Percentiles rank a stretch among this genome's conserved stretches.
These are phyloP conservation scores for Ophiostoma novo-ulmi DNA, from an alignment of 2,329 filamentous ascomycete species.

Conservation along the genomic window DNA sequence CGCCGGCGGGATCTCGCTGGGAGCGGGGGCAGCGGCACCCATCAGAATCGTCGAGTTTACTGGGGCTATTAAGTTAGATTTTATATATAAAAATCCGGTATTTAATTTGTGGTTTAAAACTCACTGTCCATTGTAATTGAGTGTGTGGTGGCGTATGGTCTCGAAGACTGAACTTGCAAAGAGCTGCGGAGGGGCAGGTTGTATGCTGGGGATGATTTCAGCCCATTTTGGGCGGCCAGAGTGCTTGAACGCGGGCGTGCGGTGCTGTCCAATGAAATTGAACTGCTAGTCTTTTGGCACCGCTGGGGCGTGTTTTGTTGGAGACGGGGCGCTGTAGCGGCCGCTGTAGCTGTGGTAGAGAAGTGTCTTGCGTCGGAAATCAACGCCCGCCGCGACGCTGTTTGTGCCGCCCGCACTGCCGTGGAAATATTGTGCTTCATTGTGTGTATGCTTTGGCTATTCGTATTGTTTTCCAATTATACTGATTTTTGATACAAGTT, in stretches of 20 bases:
- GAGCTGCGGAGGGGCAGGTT: neutral
- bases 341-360: neutral
- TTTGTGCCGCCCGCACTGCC: slow-evolving; percentile 9
- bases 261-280: slow-evolving; percentile 7
- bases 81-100: neutral
- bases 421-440: slow-evolving; percentile 7
- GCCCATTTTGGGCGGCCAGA: neutral
- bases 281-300: neutral
- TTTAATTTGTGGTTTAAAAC: neutral
- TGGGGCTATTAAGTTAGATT: neutral
- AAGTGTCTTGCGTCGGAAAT: neutral
- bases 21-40: neutral
- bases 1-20: neutral
- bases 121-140: neutral
- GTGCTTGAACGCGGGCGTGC: neutral
- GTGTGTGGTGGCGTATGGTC: slow-evolving; percentile 11
- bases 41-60: slow-evolving; percentile 2
- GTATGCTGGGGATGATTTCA: neutral
- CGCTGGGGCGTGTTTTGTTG: slow-evolving; percentile 1
- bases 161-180: neutral
- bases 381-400: slow-evolving; percentile 11
- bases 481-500: neutral
- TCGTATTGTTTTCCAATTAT: neutral
- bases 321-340: neutral
- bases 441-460: neutral